phyloP scores from a whole-genome alignment of 139 green algal species.

The Auxenochlorella pyrenoidosa region DNA sequence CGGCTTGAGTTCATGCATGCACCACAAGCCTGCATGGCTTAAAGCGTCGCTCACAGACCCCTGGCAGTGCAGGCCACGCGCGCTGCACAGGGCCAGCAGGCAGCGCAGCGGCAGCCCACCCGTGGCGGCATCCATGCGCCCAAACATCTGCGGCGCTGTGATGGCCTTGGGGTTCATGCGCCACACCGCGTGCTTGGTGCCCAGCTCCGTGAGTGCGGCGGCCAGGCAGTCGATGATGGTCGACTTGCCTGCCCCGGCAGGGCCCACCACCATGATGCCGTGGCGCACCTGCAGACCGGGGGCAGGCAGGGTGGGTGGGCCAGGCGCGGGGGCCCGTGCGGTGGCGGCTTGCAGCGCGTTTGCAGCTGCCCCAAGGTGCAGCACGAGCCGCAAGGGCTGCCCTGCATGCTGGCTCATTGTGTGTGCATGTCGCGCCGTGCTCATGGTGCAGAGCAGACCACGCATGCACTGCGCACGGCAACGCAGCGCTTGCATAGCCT shows the following conservation, averaged over 20 bases:
- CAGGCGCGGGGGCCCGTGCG: too few species aligned
- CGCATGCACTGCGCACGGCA: too few species aligned
- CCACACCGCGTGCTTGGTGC: constrained; percentile 92
- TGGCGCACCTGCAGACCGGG: constrained; percentile 79
- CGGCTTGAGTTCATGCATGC: too few species aligned
- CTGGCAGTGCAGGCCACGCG: not conserved
- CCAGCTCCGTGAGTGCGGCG: constrained; percentile 85
- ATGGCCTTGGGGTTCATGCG: constrained; percentile 94
- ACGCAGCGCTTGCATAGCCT: too few species aligned
- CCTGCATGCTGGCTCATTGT: too few species aligned
- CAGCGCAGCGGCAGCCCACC: constrained; percentile 61
- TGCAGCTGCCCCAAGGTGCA: too few species aligned
- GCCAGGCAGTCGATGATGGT: constrained; percentile 89
- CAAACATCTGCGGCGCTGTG: constrained; percentile 93
- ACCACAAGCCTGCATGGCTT: not conserved
- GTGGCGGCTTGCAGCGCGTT: too few species aligned
- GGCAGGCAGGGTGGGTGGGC: too few species aligned
- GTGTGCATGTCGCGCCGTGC: too few species aligned
- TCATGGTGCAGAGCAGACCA: too few species aligned
- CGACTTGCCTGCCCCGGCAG: constrained; percentile 88
- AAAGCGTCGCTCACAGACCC: too few species aligned
- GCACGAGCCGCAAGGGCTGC: too few species aligned
- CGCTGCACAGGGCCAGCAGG: not conserved
- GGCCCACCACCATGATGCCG: constrained; percentile 95
- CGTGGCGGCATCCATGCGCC: constrained; percentile 85